Base-by-base conservation (phyloP, 257 asterid species). In the Eucommia ulmoides region DNA sequence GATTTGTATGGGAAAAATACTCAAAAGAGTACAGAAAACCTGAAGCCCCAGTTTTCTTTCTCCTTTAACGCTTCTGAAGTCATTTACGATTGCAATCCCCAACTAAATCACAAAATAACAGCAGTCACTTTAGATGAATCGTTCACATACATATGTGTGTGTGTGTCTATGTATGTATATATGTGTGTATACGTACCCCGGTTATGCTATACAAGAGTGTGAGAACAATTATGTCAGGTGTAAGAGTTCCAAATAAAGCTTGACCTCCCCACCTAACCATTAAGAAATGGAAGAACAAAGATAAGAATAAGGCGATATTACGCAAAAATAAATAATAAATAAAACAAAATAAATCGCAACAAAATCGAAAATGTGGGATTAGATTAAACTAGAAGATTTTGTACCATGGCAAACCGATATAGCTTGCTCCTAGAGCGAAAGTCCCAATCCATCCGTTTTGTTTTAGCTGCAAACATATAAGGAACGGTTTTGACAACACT, bases 371-470 rank as follows among this genome's bases (percentile, higher is more conserved):
- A n/a, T n/a, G n/a, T n/a, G n/a, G n/a, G n/a, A n/a, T n/a, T n/a
- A n/a, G n/a, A 65, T 22, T 41, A 20, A 48, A 57, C 35, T 46
- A 29, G 38, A 33, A 62, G 45, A 62, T 55, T 42, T 23, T 63
- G 25, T 57, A 89, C 98, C 98, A 89, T 49, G 98, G 98, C 81
- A 89, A 65, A 71, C 96, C 71, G 64, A 89, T 89, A 52, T 89
- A 89, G 74, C 98, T 89, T 64, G 94, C 85, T 60, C 98, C 98
- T 23, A 89, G 74, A 54, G 98, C 98, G 38, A 85, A 89, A 73
- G 84, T 89, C 62, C 97, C 97, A 29, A 85, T 65, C 97, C 97
- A 89, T 76, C 97, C 96, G 59, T 85, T 85, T 77, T 85, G 96
- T 56, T 89, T 89, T 65, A 89, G 98, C 98, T 89, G 86, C 71